Evolutionary conservation across 2,329 filamentous ascomycete genomes (phyloP), one percentile per base, ranked within the genome.

Genomic region (Podosphaera fusca): DNA sequence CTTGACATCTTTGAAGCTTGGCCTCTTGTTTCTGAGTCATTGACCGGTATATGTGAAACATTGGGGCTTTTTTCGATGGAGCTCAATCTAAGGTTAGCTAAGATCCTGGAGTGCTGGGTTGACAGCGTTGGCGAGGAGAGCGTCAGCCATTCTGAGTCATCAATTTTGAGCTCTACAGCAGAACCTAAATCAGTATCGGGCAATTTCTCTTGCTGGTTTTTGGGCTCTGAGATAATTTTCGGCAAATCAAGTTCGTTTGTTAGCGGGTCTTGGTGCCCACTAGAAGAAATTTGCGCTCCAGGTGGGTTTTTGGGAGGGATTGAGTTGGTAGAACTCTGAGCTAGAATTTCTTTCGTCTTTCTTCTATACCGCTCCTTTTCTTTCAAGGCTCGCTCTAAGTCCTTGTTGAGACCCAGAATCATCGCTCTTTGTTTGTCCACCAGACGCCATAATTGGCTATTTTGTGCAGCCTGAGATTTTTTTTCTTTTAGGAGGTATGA

Each of bases 351-450:
- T 69, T 94, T 95, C 49, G 94, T 68, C 69, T 92, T 95, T 69
- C 84, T 89, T 64, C 86, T 81, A 67, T 96, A 96, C 64, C 84
- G 84, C 62, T 96, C 90, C 70, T 95, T 95, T 63, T 96, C 92
- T 67, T 94, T 94, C 61, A 95, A 70, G 0, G 89, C 82, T 56
- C 86, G 80, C 69, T 96, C 90, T 10, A 98, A 73, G 67, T 98
- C 92, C 69, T 92, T 94, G 67, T 96, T 95, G 60, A 98, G 75
- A 6, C 89, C 90, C 29, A 95, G 70, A 57, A 98, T 88, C 81
- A 98, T 89, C 14, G 87, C 81, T 60, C 90, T 78, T 69, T 98
- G 92, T 72, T 98, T 96, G 69, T 96, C 90, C 55, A 98, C 88
- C 52, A 98, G 72, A 55, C 88, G 83, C 92, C 92, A 98, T 64